Evolutionary conservation across 768 basidiomycete genomes (phyloP), one percentile per base, ranked within the genome.

Genomic region (Lyophyllum decastes): DNA sequence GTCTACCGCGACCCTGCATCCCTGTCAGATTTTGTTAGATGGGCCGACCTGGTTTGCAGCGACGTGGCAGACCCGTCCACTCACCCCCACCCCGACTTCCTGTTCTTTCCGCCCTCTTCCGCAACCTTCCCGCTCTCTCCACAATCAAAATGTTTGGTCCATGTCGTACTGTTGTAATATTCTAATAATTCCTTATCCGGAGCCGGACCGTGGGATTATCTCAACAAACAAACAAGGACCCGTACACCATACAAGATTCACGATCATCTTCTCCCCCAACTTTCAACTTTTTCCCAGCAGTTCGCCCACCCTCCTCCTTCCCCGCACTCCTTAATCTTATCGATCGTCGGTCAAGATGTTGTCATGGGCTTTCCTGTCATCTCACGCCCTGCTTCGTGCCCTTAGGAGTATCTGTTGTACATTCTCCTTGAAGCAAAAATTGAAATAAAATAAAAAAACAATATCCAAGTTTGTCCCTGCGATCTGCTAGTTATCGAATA

Each of bases 111-210:
- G 63, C 63, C 49, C 58, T 55, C 61, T 60, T 60, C 63, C 63
- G 63, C 61, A 17, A 14, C 40, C 43, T 38, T 35, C 49, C 34
- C 45, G 51, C 1, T 59, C 45, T 40, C 25, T 33, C 52, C 47
- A 25, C 52, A 26, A 22, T 43, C 40, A 40, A 48, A 50, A 4
- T 21, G 5, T 26, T 58, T 21, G 41, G 12, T 38, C n/a, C n/a
- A n/a, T n/a, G n/a, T n/a, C n/a, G n/a, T n/a, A n/a, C n/a, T n/a
- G n/a, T n/a, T n/a, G n/a, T n/a, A n/a, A 43, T 53, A 45, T 26
- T 50, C 54, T 61, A 60, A 60, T 66, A 44, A 55, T 52, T 19
- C 65, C 65, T 63, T 68, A 57, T 66, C 50, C 47, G 61, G 66
- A 45, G 49, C 54, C 49, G 38, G 49, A 43, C 49, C 56, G 61